Evolutionary conservation across 2,329 filamentous ascomycete species (phyloP), one percentile per base, ranked within the genome.

Genomic region (Colletotrichum trifolii): DNA sequence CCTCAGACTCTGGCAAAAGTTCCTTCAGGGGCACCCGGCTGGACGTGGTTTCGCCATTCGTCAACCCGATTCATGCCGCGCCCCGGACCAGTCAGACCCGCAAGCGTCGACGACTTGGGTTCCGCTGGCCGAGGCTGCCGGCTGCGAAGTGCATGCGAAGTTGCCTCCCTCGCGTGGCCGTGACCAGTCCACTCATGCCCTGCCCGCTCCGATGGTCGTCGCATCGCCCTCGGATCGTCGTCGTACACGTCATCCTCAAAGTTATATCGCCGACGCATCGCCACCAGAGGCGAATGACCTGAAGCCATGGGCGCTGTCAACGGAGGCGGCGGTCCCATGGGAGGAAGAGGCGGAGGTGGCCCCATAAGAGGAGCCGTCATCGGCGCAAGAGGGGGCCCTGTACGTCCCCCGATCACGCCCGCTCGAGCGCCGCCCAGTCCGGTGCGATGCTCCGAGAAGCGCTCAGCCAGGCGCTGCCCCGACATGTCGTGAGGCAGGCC

Each of bases 381-480:
- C 52, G 74, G 71, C 45, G 71, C 69, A 1, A 70, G 53, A 6
- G 73, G 71, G 7, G 71, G 71, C 42, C n/a, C 34, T 45, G 56
- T 7, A 40, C 61, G 70, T 25, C 48, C 60, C 36, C 43, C 52
- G 6, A 54, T 46, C 54, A 60, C 65, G 64, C 68, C 66, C 15
- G 67, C 66, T 54, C 70, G 57, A 50, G 66, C 49, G 57, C 68
- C 17, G 36, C 52, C 53, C 72, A 74, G 63, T 63, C 66, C 74
- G 43, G 76, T 75, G 17, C 81, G 78, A 58, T 74, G 75, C 55
- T 84, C 84, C 15, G 82, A 76, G 65, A 86, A 82, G 9, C 85
- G 78, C 45, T 83, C 82, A 4, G 83, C 84, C 9, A 85, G 77
- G 25, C 84, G 81, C 48, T 80, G 79, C 60, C 86, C 83, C 71